Percentiles rank a stretch among this genome's conserved stretches.
phyloP scores from a whole-genome alignment of 2,329 filamentous ascomycete species.

The Trichophyton rubrum region DNA sequence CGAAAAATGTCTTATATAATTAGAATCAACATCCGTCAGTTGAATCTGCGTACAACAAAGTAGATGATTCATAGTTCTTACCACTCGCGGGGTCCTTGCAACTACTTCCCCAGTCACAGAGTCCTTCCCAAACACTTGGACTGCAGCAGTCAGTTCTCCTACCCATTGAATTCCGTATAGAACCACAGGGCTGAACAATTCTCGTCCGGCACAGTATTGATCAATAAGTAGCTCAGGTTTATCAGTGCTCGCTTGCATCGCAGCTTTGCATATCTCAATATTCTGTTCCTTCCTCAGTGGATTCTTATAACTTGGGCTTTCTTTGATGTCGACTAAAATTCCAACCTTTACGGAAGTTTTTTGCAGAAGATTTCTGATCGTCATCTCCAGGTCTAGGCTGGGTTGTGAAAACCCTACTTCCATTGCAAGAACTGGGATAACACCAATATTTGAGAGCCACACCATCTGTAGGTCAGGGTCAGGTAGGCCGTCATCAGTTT shows the following conservation, averaged over 20 bases:
- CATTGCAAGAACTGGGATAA: not conserved
- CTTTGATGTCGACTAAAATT: not conserved
- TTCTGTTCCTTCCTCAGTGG: not conserved
- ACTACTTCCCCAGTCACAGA: not conserved
- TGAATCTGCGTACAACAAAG: not conserved
- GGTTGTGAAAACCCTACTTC: not conserved
- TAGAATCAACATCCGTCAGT: not conserved
- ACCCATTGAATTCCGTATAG: conserved; percentile 2
- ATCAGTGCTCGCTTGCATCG: not conserved
- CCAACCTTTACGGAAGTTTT: not conserved
- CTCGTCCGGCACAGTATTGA: not conserved
- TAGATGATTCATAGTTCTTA: not conserved
- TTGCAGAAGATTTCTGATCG: not conserved
- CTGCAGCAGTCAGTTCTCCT: conserved; percentile 1
- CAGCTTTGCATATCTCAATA: not conserved
- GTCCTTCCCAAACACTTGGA: conserved; percentile 6
- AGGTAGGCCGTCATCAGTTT: not conserved
- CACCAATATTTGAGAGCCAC: not conserved
- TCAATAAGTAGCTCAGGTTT: not conserved
- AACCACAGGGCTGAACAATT: not conserved
- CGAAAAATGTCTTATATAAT: not conserved
- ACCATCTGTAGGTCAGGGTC: not conserved
- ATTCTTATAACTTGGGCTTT: not conserved
- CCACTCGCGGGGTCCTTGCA: not conserved
- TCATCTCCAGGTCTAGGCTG: not conserved